Conservation (phyloP, 805 yeast genomes). For the Pachysolen tannophilus region DNA sequence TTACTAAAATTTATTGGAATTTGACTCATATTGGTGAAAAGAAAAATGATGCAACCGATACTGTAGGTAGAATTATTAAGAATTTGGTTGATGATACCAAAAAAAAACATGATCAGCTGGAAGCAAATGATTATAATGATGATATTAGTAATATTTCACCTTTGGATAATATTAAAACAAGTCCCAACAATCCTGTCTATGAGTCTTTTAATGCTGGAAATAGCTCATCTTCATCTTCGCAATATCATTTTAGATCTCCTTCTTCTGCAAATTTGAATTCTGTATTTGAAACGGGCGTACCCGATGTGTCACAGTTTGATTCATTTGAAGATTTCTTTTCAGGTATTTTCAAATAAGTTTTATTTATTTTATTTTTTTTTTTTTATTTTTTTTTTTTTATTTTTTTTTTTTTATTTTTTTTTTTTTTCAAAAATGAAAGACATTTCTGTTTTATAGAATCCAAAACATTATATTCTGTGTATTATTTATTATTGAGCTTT, state of each 20-base stretch:
- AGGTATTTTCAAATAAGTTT: conserved; percentile 27
- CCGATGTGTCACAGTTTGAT: conserved; percentile 29
- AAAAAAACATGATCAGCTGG: conserved; percentile 4
- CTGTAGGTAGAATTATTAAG: conserved; percentile 38
- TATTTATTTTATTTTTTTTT: too few species aligned
- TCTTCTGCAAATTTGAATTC: background rate
- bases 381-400: too few species aligned
- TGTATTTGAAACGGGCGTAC: conserved; percentile 10
- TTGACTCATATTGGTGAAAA: conserved; percentile 37
- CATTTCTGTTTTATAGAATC: too few species aligned
- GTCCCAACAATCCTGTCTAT: too few species aligned
- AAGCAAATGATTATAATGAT: conserved; percentile 9
- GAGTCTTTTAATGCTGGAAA: too few species aligned
- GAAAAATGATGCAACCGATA: conserved; percentile 39
- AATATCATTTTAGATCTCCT: too few species aligned
- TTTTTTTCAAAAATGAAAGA: too few species aligned
- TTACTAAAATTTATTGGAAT: conserved; percentile 40
- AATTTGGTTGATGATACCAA: conserved; percentile 30
- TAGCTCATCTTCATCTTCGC: too few species aligned
- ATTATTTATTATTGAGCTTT: too few species aligned
- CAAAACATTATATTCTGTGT: too few species aligned
- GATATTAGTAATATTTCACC: conserved; percentile 9
- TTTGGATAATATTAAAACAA: conserved; percentile 9
- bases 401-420: too few species aligned
- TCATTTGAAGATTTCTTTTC: conserved; percentile 40